These are phyloP conservation scores for Teratosphaeria gauchensis DNA, from an alignment of 2,329 filamentous ascomycete species.

Conservation along the genomic window DNA sequence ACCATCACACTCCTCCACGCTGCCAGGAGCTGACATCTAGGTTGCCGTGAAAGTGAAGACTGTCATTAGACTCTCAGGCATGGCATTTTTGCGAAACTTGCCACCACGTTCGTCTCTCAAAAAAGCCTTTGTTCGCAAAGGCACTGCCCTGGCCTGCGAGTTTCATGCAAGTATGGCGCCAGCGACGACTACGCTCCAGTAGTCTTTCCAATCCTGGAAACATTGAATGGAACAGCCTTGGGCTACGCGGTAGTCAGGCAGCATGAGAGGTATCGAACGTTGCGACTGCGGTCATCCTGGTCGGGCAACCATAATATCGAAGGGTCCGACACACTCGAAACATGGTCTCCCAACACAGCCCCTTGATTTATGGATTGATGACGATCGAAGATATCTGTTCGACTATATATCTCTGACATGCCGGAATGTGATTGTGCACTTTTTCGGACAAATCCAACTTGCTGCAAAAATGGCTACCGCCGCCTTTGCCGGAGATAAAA, in stretches of 20 bases:
- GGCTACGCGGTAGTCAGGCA: neutral
- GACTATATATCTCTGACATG: neutral
- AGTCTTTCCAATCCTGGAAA: neutral
- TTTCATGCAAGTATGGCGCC: neutral
- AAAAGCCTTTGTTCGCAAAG: too few relatives aligned
- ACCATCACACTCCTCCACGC: too few relatives aligned
- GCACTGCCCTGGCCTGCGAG: neutral
- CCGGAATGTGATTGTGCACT: neutral
- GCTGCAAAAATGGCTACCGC: neutral
- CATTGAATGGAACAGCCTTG: neutral
- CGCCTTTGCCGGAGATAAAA: neutral
- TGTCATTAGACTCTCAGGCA: too few relatives aligned
- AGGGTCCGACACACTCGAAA: neutral
- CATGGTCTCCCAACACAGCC: neutral
- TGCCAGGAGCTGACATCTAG: too few relatives aligned
- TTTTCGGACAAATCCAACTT: neutral
- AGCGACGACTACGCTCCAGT: neutral
- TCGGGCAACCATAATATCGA: neutral
- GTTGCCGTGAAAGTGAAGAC: too few relatives aligned
- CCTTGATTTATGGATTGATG: neutral
- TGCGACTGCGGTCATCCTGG: neutral
- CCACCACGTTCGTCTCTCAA: too few relatives aligned
- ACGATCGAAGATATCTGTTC: neutral
- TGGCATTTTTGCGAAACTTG: too few relatives aligned
- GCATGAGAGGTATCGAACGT: neutral